phyloP scores from a whole-genome alignment of 208 protist species.

The Leishmania tarentolae region DNA sequence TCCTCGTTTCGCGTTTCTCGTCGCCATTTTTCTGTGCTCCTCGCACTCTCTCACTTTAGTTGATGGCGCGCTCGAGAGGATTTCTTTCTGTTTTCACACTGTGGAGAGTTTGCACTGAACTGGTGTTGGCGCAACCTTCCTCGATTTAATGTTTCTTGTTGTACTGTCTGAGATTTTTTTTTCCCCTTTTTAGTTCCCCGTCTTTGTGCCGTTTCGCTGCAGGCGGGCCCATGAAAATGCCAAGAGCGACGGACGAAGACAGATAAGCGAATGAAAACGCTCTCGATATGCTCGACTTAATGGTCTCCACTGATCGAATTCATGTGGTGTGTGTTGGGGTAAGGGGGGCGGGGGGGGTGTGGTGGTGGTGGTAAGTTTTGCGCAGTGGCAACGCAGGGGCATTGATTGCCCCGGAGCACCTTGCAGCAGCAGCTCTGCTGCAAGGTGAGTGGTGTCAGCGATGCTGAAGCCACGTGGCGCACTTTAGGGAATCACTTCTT shows the following conservation, averaged over 20 bases:
- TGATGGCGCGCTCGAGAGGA: background rate
- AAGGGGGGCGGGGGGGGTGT: too few relatives aligned
- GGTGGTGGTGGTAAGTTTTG: background rate
- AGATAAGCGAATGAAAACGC: background rate
- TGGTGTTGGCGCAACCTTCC: background rate
- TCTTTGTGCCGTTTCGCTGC: background rate
- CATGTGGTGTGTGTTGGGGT: too few relatives aligned
- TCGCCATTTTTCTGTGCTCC: background rate
- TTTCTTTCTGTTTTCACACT: background rate
- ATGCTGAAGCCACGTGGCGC: background rate
- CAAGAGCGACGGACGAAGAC: background rate
- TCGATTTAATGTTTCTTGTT: background rate
- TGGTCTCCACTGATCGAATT: background rate
- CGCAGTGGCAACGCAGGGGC: background rate
- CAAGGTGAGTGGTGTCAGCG: background rate
- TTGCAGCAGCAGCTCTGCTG: background rate
- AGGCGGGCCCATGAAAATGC: background rate
- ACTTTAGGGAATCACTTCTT: background rate
- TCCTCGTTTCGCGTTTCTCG: background rate
- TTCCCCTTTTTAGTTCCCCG: background rate
- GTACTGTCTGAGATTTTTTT: background rate
- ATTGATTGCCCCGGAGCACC: background rate
- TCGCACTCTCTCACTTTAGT: background rate
- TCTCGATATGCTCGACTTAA: background rate
- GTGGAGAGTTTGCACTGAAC: background rate